These are phyloP conservation scores for Flaveria robusta DNA, from an alignment of 129 eudicot species.

Conservation along the genomic window DNA sequence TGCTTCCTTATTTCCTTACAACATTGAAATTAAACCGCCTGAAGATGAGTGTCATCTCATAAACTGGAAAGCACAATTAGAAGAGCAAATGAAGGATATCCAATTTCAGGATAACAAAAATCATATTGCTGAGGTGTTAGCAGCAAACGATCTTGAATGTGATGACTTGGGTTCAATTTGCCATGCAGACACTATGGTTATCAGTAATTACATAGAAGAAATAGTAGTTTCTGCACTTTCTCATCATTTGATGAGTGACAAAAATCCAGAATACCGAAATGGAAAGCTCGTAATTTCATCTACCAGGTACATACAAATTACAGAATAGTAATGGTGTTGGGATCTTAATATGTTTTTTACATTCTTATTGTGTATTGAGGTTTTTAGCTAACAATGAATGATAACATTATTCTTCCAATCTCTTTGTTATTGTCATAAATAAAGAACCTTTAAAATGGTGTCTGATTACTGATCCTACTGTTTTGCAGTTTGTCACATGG, in stretches of 20 bases:
- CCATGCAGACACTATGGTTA: conserved; percentile 71
- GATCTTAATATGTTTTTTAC: not conserved
- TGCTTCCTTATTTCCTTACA: conserved; percentile 65
- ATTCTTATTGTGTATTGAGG: not conserved
- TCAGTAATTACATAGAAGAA: conserved; percentile 74
- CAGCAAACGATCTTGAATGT: conserved; percentile 89
- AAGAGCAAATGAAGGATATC: conserved; percentile 73
- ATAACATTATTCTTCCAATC: not conserved
- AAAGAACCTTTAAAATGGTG: not conserved
- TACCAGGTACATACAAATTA: conserved; percentile 47
- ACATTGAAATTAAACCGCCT: conserved; percentile 79
- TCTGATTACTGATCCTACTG: conserved; percentile 10
- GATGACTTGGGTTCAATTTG: conserved; percentile 87
- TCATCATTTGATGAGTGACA: conserved; percentile 72
- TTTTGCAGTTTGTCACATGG: conserved; percentile 85
- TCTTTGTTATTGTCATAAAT: not conserved
- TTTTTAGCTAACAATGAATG: not conserved
- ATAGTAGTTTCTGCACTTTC: conserved; percentile 92
- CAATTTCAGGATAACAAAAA: conserved; percentile 83
- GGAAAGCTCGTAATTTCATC: conserved; percentile 94
- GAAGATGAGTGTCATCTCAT: conserved; percentile 76
- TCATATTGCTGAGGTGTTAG: conserved; percentile 88
- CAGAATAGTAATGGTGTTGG: not conserved
- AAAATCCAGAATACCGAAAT: conserved; percentile 81
- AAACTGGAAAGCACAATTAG: conserved; percentile 80